Base-by-base conservation (phyloP, 139 green algal genomes). In the Pleodorina starrii region DNA sequence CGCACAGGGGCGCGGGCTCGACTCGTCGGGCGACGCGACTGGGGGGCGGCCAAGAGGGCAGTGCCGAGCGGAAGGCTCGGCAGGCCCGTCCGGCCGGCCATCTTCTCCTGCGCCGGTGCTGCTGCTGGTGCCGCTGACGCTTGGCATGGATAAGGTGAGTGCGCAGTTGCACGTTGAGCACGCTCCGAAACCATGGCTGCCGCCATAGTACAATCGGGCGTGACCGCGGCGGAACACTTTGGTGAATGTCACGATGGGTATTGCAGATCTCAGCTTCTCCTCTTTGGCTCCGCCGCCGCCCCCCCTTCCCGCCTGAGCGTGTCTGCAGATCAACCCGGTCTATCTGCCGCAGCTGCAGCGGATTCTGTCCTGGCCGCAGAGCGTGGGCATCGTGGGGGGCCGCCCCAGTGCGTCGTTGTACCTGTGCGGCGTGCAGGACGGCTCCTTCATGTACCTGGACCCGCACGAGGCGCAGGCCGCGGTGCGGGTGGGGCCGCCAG, bases 311-410 rank as follows among this genome's bases (percentile, higher is more conserved):
- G n/a, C n/a, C n/a, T n/a, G n/a, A n/a, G n/a, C n/a, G n/a, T 66
- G 35, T 19, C 43, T 86, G 79, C 95, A 99, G 96, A 63, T 97
- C 32, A 96, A 97, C 91, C 89, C 93, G 12, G 46, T 92, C 16
- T 99, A 99, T 87, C 43, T 96, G 0, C 92, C 93, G 1, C 98
- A 98, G 91, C 92, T 99, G 48, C 84, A 92, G 66, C 73, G 87
- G 27, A 87, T 98, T 23, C 90, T 99, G 51, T 89, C 74, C 19
- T 96, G 94, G 83, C 96, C 95, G 0, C 96, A 99, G 90, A 96
- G 89, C 86, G 92, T 98, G 9, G 97, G 97, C 88, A 97, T 99
- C 42, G 94, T 99, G 32, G 97, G 97, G 0, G 97, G 97, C 36
- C 94, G 96, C 1, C 96, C 97, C 17, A 83, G 90, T 75, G 93